Conservation (phyloP, 2,329 filamentous ascomycete species). For the Apiospora hydei region DNA sequence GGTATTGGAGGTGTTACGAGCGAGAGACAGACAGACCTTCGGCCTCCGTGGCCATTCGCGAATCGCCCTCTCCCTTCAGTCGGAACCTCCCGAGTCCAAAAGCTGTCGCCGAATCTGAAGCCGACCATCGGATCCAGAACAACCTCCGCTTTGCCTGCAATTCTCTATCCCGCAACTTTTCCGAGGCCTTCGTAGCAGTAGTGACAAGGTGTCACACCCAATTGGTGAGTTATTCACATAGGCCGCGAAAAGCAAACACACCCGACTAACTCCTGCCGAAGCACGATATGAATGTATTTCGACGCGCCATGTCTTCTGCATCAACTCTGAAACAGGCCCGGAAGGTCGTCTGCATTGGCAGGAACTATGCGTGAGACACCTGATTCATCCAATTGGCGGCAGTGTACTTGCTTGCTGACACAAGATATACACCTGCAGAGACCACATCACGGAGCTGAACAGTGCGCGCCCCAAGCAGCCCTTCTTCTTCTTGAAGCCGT, state of each 20-base stretch:
- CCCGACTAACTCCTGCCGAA: not conserved
- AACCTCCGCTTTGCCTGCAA: constrained; percentile 24
- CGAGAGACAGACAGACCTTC: not conserved
- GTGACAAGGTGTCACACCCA: constrained; percentile 27
- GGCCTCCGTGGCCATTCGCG: not conserved
- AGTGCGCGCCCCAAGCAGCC: constrained; percentile 89
- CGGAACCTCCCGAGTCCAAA: constrained; percentile 22
- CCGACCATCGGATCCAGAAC: constrained; percentile 29
- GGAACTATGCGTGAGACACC: constrained; percentile 86
- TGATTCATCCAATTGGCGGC: constrained; percentile 23
- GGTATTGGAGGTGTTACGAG: constrained; percentile 12
- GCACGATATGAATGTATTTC: constrained; percentile 43
- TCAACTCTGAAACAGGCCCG: constrained; percentile 58
- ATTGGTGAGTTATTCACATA: constrained; percentile 21
- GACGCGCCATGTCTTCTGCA: constrained; percentile 49
- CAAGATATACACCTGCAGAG: constrained; percentile 56
- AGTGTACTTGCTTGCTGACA: constrained; percentile 31
- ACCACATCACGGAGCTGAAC: constrained; percentile 92
- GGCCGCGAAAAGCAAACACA: not conserved
- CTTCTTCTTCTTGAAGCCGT: constrained; percentile 98
- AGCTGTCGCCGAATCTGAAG: constrained; percentile 8
- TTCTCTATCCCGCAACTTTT: constrained; percentile 7
- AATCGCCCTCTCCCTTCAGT: not conserved
- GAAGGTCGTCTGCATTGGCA: constrained; percentile 91
- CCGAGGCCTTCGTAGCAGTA: constrained; percentile 22